These are phyloP conservation scores for Coemansia sp. DNA, from an alignment of 192 early-diverging fungal genomes.

Conservation along the genomic window DNA sequence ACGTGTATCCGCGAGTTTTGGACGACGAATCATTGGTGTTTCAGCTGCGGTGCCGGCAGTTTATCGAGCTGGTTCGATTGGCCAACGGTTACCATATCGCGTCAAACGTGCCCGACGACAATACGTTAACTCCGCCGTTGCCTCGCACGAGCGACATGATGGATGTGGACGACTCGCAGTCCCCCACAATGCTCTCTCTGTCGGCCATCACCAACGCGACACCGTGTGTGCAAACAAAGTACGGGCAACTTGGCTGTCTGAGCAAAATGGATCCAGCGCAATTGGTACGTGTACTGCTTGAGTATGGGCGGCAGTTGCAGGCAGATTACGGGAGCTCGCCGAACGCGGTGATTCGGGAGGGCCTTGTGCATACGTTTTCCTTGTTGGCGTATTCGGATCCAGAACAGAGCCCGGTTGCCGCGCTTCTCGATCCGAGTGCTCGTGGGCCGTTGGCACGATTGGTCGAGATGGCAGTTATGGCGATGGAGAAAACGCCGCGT, in stretches of 20 bases:
- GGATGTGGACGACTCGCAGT: conserved; percentile 54
- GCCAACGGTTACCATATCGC: conserved; percentile 37
- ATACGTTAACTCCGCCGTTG: conserved; percentile 20
- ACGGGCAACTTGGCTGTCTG: conserved; percentile 31
- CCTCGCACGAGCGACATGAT: conserved; percentile 31
- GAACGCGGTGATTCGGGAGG: conserved; percentile 44
- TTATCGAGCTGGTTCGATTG: conserved; percentile 76
- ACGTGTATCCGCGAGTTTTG: conserved; percentile 68
- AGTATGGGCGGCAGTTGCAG: conserved; percentile 59
- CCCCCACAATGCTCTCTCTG: conserved; percentile 30
- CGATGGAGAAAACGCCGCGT: conserved; percentile 56
- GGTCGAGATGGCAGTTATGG: conserved; percentile 68
- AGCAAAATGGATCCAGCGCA: conserved; percentile 27
- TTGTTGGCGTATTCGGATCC: conserved; percentile 70
- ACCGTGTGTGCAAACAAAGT: conserved; percentile 9
- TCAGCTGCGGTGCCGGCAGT: conserved; percentile 77
- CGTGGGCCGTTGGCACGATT: conserved; percentile 62
- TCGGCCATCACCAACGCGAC: conserved; percentile 40
- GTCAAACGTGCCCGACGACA: conserved; percentile 36
- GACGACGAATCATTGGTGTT: conserved; percentile 68
- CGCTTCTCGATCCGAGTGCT: conserved; percentile 54
- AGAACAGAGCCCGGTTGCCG: conserved; percentile 47
- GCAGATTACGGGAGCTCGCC: conserved; percentile 52
- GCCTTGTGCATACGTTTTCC: conserved; percentile 64
- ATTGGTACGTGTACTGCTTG: conserved; percentile 46